These are phyloP conservation scores for Candida parachauliodes DNA, from an alignment of 805 yeast genomes.

Conservation along the genomic window DNA sequence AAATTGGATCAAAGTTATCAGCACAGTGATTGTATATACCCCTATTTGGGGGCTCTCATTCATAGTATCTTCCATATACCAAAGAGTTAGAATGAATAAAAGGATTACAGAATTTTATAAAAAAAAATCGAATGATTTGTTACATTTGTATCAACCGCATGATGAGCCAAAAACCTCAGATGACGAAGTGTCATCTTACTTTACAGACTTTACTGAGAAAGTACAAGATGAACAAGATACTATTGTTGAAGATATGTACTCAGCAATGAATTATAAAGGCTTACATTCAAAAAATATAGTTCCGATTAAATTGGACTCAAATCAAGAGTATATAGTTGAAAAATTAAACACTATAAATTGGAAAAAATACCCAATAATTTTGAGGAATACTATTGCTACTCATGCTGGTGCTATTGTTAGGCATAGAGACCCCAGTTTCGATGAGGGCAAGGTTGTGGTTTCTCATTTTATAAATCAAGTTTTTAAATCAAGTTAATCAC, in stretches of 20 bases:
- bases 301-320: constrained; percentile 22
- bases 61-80: constrained; percentile 37
- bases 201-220: constrained; percentile 19
- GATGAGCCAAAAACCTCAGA: constrained; percentile 1
- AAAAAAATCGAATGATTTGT: constrained; percentile 24
- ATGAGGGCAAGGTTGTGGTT: constrained; percentile 68
- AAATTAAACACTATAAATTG: constrained; percentile 58
- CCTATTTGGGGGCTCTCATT: constrained; percentile 67
- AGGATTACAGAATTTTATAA: constrained; percentile 26
- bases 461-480: constrained; percentile 54
- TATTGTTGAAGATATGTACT: constrained; percentile 61
- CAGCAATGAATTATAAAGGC: constrained; percentile 40
- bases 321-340: constrained; percentile 47
- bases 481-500: constrained; percentile 13
- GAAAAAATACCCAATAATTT: constrained; percentile 69
- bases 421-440: constrained; percentile 45
- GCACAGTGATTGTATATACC: constrained; percentile 46
- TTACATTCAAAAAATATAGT: constrained; percentile 8
- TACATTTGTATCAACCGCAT: constrained; percentile 23
- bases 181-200: constrained; percentile 1
- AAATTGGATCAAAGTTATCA: constrained; percentile 47
- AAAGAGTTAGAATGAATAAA: constrained; percentile 27
- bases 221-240: constrained; percentile 61
- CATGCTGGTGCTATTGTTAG: constrained; percentile 84
- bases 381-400: constrained; percentile 60